Base-by-base conservation (phyloP, 192 early-diverging fungal genomes). In the Backusella sp. region DNA sequence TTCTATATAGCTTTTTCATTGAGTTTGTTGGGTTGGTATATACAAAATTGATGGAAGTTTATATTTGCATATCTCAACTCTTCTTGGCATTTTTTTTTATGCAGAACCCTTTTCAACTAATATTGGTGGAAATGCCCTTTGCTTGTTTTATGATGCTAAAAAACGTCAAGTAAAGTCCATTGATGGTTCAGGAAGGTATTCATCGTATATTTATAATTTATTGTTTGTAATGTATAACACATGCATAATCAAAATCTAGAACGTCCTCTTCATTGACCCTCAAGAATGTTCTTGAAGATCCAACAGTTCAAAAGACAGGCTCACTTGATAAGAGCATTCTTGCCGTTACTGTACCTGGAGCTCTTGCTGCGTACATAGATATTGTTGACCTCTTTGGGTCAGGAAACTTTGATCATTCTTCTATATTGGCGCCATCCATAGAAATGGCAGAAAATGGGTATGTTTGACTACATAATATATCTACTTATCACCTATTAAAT, bases 81-180 rank as follows among this genome's bases (percentile, higher is more conserved):
- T 26, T 59, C 1, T 59, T 59, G 49, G 30, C 30, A n/a, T 26
- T 23, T 3, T 59, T 59, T 26, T 17, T 49, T 49, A 85, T 30
- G 84, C 84, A 69, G 89, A 92, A 82, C 94, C 94, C 14, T 73
- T 78, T 32, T 90, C 88, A 0, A 93, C 92, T 0, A 92, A 92
- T 14, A 88, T 94, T 52, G 94, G 94, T 44, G 94, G 94, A 39
- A 92, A 95, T 79, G 87, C 86, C 41, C 94, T 95, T 77, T 92
- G 91, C 74, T 84, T 95, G 11, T 94, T 87, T 76, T 95, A 91
- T 81, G 86, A 90, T 53, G 88, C 90, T 36, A 89, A 86, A 42
- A 80, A 82, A 49, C 80, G 83, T 36, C 77, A 70, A 3, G 88
- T 93, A 1, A 73, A 76, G 32, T 90, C 82, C 3, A 42, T 91